Base-by-base conservation (phyloP, 2,329 filamentous ascomycete species). In the Coleophoma eucalyptorum region DNA sequence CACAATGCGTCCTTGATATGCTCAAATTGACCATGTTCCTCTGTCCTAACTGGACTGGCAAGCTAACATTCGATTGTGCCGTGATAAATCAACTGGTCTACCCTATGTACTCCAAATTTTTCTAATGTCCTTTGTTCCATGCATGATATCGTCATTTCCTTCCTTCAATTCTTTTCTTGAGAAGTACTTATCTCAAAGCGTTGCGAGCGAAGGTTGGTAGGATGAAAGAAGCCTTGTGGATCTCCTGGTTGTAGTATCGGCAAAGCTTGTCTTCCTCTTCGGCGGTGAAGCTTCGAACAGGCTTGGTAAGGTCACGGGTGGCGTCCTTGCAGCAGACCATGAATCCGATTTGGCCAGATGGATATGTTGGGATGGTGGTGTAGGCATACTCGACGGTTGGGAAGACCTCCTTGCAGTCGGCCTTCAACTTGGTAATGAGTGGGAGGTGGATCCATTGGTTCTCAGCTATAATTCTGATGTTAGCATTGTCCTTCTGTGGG, bases 301-400 rank as follows among this genome's bases (percentile, higher is more conserved):
- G 94, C 73, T 86, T 89, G 72, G 82, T 90, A 69, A 97, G 81
- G 74, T 99, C 82, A 71, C 86, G 83, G 68, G 74, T 84, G 69
- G 84, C 77, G 69, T 97, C 93, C 84, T 99, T 97, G 86, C 81
- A 89, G 86, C 94, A 97, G 69, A 99, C 90, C 92, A 99, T 97
- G 86, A 99, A 99, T 69, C 94, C 94, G 67, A 99, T 99, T 79
- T 99, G 94, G 69, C 94, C 94, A 51, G 90, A 96, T 60, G 94
- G 94, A 80, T 99, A 99, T 69, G 94, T 99, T 53, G 94, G 94
- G 73, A 99, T 99, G 65, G 93, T 97, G 67, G 93, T 97, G 83
- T 97, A 99, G 64, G 89, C 94, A 77, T 97, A 99, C 78, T 99
- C 94, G 71, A 89, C 94, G 57, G 90, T 89, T 59, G 94, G 92